Conservation (phyloP, 306 rosid genomes). For the Prunus fruticosa region DNA sequence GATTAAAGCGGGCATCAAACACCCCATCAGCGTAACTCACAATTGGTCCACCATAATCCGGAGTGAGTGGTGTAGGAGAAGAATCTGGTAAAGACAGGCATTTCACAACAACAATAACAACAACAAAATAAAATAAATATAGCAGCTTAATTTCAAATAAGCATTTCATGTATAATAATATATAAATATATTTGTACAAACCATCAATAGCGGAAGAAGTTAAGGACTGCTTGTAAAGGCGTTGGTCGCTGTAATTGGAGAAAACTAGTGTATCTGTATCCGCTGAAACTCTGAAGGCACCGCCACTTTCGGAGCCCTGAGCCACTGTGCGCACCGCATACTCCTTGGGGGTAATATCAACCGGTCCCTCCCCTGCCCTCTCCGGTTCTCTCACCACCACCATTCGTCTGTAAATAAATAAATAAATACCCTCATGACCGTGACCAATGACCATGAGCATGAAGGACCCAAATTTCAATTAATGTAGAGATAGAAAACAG, state of each 20-base stretch:
- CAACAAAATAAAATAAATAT: not conserved
- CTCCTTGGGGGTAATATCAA: constrained; percentile 82
- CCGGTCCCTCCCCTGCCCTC: constrained; percentile 49
- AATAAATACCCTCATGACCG: not conserved
- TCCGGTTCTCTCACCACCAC: constrained; percentile 80
- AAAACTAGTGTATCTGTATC: constrained; percentile 48
- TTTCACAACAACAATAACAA: not conserved
- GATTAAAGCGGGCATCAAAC: constrained; percentile 67
- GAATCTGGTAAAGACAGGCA: constrained; percentile 40
- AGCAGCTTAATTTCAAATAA: too few relatives aligned
- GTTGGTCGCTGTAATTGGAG: constrained; percentile 83
- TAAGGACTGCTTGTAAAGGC: constrained; percentile 71
- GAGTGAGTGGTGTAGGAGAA: constrained; percentile 64
- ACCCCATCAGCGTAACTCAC: constrained; percentile 87
- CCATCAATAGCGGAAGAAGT: constrained; percentile 1
- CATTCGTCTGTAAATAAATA: constrained; percentile 46
- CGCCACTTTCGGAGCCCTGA: constrained; percentile 84
- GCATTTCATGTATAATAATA: not conserved
- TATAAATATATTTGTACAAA: too few relatives aligned
- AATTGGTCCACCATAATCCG: constrained; percentile 67
- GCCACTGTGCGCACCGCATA: constrained; percentile 79
- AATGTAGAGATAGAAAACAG: not conserved
- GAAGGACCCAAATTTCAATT: not conserved
- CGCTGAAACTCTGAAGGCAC: constrained; percentile 72
- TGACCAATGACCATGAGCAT: too few relatives aligned